Base-by-base conservation (phyloP, 208 protist genomes). In the Leishmania guyanensis region DNA sequence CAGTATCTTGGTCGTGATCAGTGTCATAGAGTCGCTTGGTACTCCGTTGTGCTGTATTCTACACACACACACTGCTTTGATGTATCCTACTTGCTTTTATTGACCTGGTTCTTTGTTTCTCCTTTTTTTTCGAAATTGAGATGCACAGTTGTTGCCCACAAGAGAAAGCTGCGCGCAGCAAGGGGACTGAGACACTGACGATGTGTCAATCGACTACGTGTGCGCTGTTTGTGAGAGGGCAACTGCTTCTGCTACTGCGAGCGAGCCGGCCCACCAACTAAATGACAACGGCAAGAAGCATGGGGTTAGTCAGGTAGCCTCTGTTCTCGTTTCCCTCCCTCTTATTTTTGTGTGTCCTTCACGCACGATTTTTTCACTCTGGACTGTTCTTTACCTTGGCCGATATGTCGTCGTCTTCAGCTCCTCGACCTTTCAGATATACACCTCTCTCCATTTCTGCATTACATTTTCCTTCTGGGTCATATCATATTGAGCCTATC, bases 21-120 rank as follows among this genome's bases (percentile, higher is more conserved):
- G 62, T 84, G 43, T 79, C 76, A 72, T 83, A 75, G 71, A 39
- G 36, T 26, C 3, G 43, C 43, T 50, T 48, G 22, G 68, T 6
- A 29, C 9, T n/a, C 14, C 69, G 43, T 29, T 20, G n/a, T 73
- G 43, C 26, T 73, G 26, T 6, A 9, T 72, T 29, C 39, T 20
- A 9, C 68, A 39, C 36, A 22, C 65, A 6, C 16, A 14, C 22
- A 8, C n/a, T 62, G 60, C 26, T 33, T 76, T 39, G n/a, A 72
- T 72, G 68, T 72, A 72, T 72, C 43, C 22, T 72, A 72, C 39
- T 50, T 48, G 68, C n/a, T 53, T n/a, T 69, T 33, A 29, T 33
- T 43, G 12, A 14, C 5, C 71, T n/a, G 58, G 33, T n/a, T 46
- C 70, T 56, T 80, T 58, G 51, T 33, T 33, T 1, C 66, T 46